Percentiles rank a stretch among this genome's conserved stretches.
These are phyloP conservation scores for Rutstroemia sp. DNA, from an alignment of 2,329 filamentous ascomycete genomes.

Conservation along the genomic window DNA sequence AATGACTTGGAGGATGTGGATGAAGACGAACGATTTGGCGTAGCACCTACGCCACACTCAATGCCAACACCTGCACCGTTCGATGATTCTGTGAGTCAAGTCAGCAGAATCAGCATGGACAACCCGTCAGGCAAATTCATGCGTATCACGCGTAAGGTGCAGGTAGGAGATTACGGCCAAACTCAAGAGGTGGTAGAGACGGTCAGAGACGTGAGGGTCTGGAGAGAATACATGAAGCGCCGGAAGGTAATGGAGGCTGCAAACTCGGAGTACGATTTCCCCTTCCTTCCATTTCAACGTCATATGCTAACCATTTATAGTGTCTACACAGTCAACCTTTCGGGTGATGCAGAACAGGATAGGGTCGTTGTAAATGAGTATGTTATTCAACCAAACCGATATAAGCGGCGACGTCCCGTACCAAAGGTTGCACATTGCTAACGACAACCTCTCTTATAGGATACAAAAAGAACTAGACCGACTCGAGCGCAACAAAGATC, in stretches of 20 bases:
- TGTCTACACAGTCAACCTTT: constrained; percentile 53
- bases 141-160: constrained; percentile 64
- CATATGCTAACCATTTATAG: constrained; percentile 31
- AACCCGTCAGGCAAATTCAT: constrained; percentile 62
- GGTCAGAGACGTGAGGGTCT: constrained; percentile 76
- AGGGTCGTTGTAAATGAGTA: constrained; percentile 52
- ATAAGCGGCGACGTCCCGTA: too few relatives aligned
- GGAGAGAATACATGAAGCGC: constrained; percentile 78
- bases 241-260: constrained; percentile 37
- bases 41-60: constrained; percentile 56
- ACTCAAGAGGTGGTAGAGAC: constrained; percentile 50
- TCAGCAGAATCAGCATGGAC: constrained; percentile 59
- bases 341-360: constrained; percentile 60
- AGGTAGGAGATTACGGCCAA: constrained; percentile 53
- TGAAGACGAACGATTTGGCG: constrained; percentile 48
- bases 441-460: constrained; percentile 31
- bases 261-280: constrained; percentile 58
- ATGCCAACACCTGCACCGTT: constrained; percentile 52
- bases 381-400: constrained; percentile 12
- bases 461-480: constrained; percentile 71
- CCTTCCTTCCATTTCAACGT: not conserved
- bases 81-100: constrained; percentile 75
- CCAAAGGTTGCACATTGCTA: not conserved
- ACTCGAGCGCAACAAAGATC: constrained; percentile 84
- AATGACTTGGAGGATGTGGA: constrained; percentile 36